Percentiles rank a stretch among this genome's conserved stretches.
phyloP scores from a whole-genome alignment of 2,329 filamentous ascomycete species.

The Penicillium sp. region DNA sequence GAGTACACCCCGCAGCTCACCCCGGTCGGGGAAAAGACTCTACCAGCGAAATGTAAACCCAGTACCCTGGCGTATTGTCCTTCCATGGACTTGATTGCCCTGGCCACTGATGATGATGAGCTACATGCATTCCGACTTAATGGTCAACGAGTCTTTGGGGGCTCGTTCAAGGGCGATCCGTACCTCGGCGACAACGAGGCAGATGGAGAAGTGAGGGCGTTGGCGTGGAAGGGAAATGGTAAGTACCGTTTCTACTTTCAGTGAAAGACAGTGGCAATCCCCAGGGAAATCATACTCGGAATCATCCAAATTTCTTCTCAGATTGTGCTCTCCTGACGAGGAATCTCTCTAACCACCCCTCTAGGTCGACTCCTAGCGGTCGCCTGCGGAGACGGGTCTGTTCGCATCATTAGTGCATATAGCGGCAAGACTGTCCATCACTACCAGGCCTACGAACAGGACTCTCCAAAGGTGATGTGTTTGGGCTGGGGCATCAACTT shows the following conservation, averaged over 20 bases:
- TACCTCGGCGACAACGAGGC: conserved; percentile 49
- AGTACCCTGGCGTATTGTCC: conserved; percentile 73
- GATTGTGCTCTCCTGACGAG: not conserved
- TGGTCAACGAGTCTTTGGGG: conserved; percentile 68
- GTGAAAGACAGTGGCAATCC: conserved; percentile 2
- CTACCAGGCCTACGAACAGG: conserved; percentile 49
- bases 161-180: conserved; percentile 44
- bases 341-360: not conserved
- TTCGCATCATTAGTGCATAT: conserved; percentile 77
- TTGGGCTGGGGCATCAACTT: conserved; percentile 61
- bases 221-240: conserved; percentile 73
- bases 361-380: conserved; percentile 71
- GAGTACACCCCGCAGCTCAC: conserved; percentile 41
- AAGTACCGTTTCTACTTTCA: conserved; percentile 29
- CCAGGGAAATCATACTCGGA: not conserved
- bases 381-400: conserved; percentile 78
- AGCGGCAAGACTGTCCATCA: conserved; percentile 80
- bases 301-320: not conserved
- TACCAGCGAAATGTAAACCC: conserved; percentile 48
- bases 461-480: conserved; percentile 45
- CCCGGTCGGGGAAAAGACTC: conserved; percentile 45
- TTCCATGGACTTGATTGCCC: conserved; percentile 78
- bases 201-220: conserved; percentile 44
- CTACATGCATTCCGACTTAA: conserved; percentile 78
- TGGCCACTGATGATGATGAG: conserved; percentile 68